Evolutionary conservation across 192 early-diverging fungal genomes (phyloP).

Genomic region (Mortierella antarctica): DNA sequence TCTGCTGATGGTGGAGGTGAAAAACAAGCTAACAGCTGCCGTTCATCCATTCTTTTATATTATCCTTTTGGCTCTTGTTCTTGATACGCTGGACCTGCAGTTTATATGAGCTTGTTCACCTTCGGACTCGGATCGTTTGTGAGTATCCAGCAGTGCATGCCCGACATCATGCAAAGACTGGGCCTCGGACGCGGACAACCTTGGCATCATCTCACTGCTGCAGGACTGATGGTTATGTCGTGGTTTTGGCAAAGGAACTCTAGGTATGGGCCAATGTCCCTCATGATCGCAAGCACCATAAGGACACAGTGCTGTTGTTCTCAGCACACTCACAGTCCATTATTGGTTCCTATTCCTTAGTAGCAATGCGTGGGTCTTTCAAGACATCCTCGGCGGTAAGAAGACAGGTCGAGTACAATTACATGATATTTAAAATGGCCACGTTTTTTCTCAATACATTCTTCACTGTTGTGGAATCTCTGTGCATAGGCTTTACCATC

Average conservation of each 20-base stretch:
- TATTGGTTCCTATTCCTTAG: neutral
- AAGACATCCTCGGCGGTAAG: constrained; percentile 54
- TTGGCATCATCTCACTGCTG: constrained; percentile 22
- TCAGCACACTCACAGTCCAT: neutral
- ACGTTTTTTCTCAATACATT: neutral
- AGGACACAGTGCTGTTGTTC: neutral
- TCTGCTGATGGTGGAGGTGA: neutral
- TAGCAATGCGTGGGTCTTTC: constrained; percentile 54
- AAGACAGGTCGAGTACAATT: neutral
- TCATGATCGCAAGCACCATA: neutral
- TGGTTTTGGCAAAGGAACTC: constrained; percentile 52
- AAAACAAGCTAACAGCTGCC: neutral
- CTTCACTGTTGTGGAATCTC: neutral
- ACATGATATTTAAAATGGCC: neutral
- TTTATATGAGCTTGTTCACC: constrained; percentile 44
- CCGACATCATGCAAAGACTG: constrained; percentile 21
- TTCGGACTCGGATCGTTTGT: constrained; percentile 55
- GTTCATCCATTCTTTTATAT: neutral
- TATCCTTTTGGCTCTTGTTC: neutral
- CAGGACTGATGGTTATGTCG: constrained; percentile 28
- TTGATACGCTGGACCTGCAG: neutral
- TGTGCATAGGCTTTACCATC: constrained; percentile 41
- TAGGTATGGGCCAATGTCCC: constrained; percentile 16
- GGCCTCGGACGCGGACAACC: constrained; percentile 15
- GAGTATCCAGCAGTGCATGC: constrained; percentile 48